Conservation (phyloP, 345 rosid species). For the Dovyalis caffra region DNA sequence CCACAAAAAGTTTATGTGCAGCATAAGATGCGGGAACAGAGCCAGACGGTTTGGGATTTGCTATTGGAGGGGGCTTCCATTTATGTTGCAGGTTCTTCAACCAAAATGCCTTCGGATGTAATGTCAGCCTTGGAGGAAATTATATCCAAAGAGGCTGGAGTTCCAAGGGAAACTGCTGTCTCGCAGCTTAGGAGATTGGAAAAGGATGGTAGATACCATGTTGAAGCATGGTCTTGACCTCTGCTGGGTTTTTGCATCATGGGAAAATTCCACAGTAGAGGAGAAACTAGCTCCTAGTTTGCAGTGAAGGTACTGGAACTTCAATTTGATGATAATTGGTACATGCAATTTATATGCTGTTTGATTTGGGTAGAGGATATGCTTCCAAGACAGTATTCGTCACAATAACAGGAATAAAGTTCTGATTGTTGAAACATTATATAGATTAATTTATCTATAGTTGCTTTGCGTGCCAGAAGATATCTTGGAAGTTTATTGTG, state of each 20-base stretch:
- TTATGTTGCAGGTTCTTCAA: conserved; percentile 86
- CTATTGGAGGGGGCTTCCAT: conserved; percentile 60
- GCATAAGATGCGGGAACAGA: conserved; percentile 67
- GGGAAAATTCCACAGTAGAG: neutral
- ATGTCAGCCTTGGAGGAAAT: conserved; percentile 72
- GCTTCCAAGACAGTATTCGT: neutral
- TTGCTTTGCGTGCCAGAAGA: no score
- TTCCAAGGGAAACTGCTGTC: conserved; percentile 54
- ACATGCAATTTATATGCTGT: neutral
- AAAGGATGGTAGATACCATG: conserved; percentile 76
- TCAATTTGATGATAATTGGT: neutral
- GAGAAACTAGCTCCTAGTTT: no score
- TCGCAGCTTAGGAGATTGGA: conserved; percentile 66
- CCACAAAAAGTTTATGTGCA: conserved; percentile 88
- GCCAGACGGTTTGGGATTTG: conserved; percentile 61
- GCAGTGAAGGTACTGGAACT: neutral
- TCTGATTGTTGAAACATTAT: no score
- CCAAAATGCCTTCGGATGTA: conserved; percentile 88
- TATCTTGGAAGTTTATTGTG: no score
- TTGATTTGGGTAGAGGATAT: neutral
- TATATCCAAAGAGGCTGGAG: conserved; percentile 56
- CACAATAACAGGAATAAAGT: neutral
- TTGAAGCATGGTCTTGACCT: conserved; percentile 93
- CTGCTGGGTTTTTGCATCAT: neutral
- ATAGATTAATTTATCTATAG: no score